phyloP scores from a whole-genome alignment of 2,329 filamentous ascomycete genomes.

The Fusarium napiforme region DNA sequence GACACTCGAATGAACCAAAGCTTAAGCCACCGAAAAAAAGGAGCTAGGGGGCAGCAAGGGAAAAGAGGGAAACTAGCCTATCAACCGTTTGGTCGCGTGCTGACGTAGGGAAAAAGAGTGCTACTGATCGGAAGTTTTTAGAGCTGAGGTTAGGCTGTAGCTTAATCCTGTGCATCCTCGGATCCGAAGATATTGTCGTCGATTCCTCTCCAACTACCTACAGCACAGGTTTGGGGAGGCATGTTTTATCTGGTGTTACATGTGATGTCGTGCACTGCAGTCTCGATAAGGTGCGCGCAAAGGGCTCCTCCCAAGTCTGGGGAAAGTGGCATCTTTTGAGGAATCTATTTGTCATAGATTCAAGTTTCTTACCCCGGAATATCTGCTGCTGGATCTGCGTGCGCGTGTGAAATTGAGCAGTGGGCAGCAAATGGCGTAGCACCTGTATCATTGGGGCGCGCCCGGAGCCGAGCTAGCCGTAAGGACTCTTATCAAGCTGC shows the following conservation, averaged over 20 bases:
- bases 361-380: constrained; percentile 21
- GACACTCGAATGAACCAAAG: not conserved
- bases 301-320: constrained; percentile 5
- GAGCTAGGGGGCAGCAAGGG: too few species aligned
- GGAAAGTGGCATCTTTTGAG: constrained; percentile 24
- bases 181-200: not conserved
- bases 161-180: not conserved
- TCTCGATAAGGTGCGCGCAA: not conserved
- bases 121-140: not conserved
- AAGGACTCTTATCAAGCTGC: constrained; percentile 23
- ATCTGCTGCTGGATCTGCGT: constrained; percentile 11
- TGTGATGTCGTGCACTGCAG: not conserved
- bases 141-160: not conserved
- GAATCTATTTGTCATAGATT: constrained; percentile 36
- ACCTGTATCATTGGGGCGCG: not conserved
- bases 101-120: not conserved
- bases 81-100: constrained; percentile 19
- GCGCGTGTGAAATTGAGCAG: not conserved
- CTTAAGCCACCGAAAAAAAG: not conserved
- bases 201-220: too few species aligned
- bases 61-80: constrained; percentile 5
- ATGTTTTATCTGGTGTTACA: not conserved
- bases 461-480: constrained; percentile 23
- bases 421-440: constrained; percentile 7
- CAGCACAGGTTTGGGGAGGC: not conserved